These are phyloP conservation scores for Xylariaceae sp. DNA, from an alignment of 2,329 filamentous ascomycete genomes.

Conservation along the genomic window DNA sequence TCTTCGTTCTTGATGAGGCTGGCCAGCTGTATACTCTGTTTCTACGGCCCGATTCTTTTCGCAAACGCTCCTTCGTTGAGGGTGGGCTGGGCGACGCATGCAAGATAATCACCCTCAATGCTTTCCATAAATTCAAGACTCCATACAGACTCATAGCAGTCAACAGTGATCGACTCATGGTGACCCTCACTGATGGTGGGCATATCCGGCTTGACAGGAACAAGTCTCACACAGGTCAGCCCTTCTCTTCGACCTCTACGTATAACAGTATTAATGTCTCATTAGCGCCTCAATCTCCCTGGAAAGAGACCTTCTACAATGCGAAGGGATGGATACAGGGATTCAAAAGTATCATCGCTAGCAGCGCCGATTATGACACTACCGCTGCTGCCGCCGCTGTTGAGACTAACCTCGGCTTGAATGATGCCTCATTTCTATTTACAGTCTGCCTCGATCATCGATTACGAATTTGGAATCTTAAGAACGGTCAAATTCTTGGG, in stretches of 20 bases:
- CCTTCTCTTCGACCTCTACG: not conserved
- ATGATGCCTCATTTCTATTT: conserved; percentile 65
- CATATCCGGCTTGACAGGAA: conserved; percentile 74
- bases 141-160: conserved; percentile 83
- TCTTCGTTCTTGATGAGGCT: conserved; percentile 71
- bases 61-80: conserved; percentile 71
- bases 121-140: conserved; percentile 73
- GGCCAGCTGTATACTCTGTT: conserved; percentile 84
- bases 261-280: conserved; percentile 30
- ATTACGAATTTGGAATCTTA: conserved; percentile 86
- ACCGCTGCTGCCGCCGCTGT: conserved; percentile 71
- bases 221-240: conserved; percentile 54
- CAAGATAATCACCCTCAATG: conserved; percentile 75
- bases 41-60: conserved; percentile 84
- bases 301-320: conserved; percentile 77
- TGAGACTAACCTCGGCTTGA: conserved; percentile 58
- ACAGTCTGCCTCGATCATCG: conserved; percentile 90
- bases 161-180: conserved; percentile 74
- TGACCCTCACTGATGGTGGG: conserved; percentile 81
- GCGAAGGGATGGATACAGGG: conserved; percentile 75
- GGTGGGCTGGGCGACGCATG: conserved; percentile 77
- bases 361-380: conserved; percentile 68
- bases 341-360: conserved; percentile 68
- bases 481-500: conserved; percentile 78
- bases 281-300: conserved; percentile 49